Percentiles rank a stretch among this genome's conserved stretches.
These are phyloP conservation scores for Ceratobasidium sp. DNA, from an alignment of 1,284 basidiomycete species.

Conservation along the genomic window DNA sequence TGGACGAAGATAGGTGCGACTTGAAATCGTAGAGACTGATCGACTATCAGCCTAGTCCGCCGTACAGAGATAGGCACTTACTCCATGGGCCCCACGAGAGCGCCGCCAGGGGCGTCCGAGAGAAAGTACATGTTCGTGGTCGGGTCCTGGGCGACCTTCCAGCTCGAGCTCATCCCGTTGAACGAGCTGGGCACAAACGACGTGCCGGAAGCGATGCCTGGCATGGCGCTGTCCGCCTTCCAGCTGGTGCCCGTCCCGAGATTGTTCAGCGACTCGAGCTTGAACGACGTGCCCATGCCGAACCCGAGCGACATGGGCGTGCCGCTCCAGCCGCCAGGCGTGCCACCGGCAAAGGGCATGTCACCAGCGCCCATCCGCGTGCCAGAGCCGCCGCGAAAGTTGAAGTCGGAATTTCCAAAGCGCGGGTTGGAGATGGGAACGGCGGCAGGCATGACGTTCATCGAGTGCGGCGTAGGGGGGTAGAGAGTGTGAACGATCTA, in stretches of 20 bases:
- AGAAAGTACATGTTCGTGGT: conserved; percentile 34
- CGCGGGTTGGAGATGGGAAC: conserved; percentile 41
- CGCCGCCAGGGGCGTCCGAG: conserved; percentile 33
- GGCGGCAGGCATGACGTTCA: conserved; percentile 41
- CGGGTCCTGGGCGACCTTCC: conserved; percentile 37
- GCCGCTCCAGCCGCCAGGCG: conserved; percentile 33
- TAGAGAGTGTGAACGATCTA: not conserved
- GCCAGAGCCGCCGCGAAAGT: conserved; percentile 31
- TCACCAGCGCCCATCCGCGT: conserved; percentile 38
- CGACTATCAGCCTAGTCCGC: conserved; percentile 33
- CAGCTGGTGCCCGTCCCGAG: conserved; percentile 39
- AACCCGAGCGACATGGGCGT: conserved; percentile 44
- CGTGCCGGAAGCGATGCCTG: conserved; percentile 30
- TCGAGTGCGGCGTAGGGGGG: not conserved
- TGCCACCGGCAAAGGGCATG: conserved; percentile 33
- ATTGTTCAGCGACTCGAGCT: conserved; percentile 42
- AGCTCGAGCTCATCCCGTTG: conserved; percentile 43
- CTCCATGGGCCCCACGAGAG: conserved; percentile 42
- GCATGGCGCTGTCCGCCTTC: conserved; percentile 37
- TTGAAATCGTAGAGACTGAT: conserved; percentile 49
- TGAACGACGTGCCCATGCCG: conserved; percentile 45
- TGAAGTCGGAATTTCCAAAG: conserved; percentile 23
- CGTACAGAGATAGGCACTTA: conserved; percentile 8
- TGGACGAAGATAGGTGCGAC: conserved; percentile 49
- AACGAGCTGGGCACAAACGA: conserved; percentile 43